These are phyloP conservation scores for Beauveria varroae DNA, from an alignment of 2,329 filamentous ascomycete species.

Conservation along the genomic window DNA sequence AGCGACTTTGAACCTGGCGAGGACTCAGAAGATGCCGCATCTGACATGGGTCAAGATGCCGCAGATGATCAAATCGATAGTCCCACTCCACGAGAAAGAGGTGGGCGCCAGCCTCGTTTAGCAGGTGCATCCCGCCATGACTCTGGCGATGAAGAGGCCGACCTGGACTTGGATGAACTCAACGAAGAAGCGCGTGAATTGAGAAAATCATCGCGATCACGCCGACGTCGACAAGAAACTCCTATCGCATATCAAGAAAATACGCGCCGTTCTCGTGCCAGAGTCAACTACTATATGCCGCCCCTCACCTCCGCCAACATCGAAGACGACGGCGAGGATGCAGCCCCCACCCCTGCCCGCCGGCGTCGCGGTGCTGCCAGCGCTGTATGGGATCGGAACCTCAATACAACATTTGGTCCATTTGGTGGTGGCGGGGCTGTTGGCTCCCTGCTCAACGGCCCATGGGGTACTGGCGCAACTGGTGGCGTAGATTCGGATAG, in stretches of 20 bases:
- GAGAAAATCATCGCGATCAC: constrained; percentile 44
- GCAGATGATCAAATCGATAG: constrained; percentile 40
- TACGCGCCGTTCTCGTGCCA: constrained; percentile 44
- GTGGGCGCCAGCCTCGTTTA: constrained; percentile 31
- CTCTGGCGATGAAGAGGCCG: constrained; percentile 50
- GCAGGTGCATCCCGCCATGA: constrained; percentile 42
- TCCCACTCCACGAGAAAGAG: constrained; percentile 42
- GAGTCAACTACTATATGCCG: constrained; percentile 81
- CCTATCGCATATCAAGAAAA: constrained; percentile 53
- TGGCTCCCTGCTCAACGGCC: constrained; percentile 64
- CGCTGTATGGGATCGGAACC: constrained; percentile 63
- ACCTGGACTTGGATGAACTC: constrained; percentile 56
- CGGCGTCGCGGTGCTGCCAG: constrained; percentile 56
- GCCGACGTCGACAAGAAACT: constrained; percentile 44
- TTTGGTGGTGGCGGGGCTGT: constrained; percentile 80
- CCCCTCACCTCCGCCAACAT: constrained; percentile 55
- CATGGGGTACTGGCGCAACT: constrained; percentile 64
- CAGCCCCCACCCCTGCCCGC: constrained; percentile 61
- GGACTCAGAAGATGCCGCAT: constrained; percentile 48
- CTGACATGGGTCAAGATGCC: constrained; percentile 32
- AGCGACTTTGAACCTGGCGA: constrained; percentile 56
- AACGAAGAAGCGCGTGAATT: constrained; percentile 60
- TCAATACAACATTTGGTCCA: constrained; percentile 86
- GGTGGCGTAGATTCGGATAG: constrained; percentile 88
- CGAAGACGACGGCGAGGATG: constrained; percentile 64